Evolutionary conservation across 768 basidiomycete genomes (phyloP).

Genomic region (Boletus sensibilis): DNA sequence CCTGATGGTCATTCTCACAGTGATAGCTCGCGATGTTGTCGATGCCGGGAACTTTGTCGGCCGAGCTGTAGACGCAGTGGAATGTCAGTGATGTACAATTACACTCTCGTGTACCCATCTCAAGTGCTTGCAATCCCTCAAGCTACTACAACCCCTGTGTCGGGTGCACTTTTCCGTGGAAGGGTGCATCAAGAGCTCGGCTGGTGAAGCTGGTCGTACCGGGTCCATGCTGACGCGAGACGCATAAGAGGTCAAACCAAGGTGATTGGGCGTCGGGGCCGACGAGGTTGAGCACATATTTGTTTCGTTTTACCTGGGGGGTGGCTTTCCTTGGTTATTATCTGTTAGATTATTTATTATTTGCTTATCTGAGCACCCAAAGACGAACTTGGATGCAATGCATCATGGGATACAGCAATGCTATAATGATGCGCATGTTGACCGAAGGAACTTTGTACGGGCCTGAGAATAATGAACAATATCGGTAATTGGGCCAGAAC

Average conservation of each 20-base stretch:
- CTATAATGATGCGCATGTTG: too few species aligned
- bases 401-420: too few species aligned
- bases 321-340: not conserved
- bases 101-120: not conserved
- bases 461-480: not conserved
- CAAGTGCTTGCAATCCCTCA: not conserved
- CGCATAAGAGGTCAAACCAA: not conserved
- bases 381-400: not conserved
- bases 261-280: not conserved
- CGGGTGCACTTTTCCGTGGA: conserved; percentile 6
- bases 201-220: not conserved
- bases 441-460: not conserved
- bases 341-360: not conserved
- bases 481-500: not conserved
- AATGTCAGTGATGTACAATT: conserved; percentile 2
- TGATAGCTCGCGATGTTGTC: too few species aligned
- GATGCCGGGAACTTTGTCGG: not conserved
- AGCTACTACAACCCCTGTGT: not conserved
- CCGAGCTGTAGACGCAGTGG: not conserved
- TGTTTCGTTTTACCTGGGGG: not conserved
- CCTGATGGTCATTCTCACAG: not conserved
- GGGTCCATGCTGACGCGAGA: not conserved
- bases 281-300: not conserved
- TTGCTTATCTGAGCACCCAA: not conserved
- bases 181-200: conserved; percentile 13